These are phyloP conservation scores for Clonostachys solani DNA, from an alignment of 2,329 filamentous ascomycete genomes.

Conservation along the genomic window DNA sequence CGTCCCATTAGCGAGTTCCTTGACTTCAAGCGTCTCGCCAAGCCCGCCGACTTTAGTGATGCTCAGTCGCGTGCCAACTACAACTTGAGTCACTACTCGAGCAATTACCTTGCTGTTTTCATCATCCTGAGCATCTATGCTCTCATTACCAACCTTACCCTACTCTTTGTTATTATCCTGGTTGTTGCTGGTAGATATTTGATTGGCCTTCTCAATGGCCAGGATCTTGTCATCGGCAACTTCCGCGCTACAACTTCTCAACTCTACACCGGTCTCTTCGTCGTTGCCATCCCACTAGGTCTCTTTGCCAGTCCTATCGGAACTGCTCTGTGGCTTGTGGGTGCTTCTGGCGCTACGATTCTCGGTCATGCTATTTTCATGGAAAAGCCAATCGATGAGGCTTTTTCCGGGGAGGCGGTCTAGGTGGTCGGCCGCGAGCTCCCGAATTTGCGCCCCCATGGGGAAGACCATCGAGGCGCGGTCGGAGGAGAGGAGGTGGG, in stretches of 20 bases:
- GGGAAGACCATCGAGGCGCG: conserved; percentile 99
- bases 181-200: conserved; percentile 83
- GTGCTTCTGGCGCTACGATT: conserved; percentile 89
- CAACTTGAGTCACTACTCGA: conserved; percentile 95
- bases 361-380: conserved; percentile 91
- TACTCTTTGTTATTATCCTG: conserved; percentile 91
- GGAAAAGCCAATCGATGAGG: conserved; percentile 99
- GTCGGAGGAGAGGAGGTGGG: conserved; percentile 57
- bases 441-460: conserved; percentile 88
- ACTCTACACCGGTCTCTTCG: conserved; percentile 84
- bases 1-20: conserved; percentile 90
- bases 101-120: conserved; percentile 95
- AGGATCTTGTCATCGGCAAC: conserved; percentile 81
- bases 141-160: conserved; percentile 77
- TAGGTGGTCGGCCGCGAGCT: conserved; percentile 99
- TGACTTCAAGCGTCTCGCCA: conserved; percentile 92
- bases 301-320: conserved; percentile 80
- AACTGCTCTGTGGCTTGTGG: conserved; percentile 91
- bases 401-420: conserved; percentile 99
- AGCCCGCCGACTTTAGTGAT: conserved; percentile 87
- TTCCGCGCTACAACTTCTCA: conserved; percentile 85
- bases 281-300: conserved; percentile 79
- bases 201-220: conserved; percentile 85
- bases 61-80: conserved; percentile 93
- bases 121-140: conserved; percentile 95